Conservation (phyloP, 75 land plant species). For the Picea glauca region DNA sequence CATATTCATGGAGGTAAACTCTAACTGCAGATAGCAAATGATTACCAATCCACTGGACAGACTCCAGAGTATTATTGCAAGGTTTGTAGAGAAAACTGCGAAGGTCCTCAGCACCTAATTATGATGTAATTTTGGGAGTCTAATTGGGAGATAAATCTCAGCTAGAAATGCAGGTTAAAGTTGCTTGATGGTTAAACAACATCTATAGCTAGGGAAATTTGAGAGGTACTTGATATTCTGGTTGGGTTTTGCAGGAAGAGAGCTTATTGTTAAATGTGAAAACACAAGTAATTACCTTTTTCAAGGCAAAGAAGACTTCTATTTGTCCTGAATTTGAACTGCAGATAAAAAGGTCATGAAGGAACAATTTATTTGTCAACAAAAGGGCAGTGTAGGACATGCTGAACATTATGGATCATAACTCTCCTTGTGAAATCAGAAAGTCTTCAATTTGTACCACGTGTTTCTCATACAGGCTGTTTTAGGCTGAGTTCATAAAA, state of each 20-base stretch:
- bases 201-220: background rate
- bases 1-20: background rate
- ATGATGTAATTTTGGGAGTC: background rate
- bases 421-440: background rate
- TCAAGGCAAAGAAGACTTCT: background rate
- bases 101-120: background rate
- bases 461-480: background rate
- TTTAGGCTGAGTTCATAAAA: background rate
- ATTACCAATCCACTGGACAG: background rate
- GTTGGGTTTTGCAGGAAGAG: background rate
- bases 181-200: background rate
- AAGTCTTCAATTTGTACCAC: background rate
- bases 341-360: background rate
- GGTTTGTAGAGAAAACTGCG: background rate
- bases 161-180: background rate
- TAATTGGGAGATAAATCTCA: background rate
- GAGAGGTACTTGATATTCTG: background rate
- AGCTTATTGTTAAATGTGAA: background rate
- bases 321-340: background rate
- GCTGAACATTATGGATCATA: background rate
- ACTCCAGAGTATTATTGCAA: background rate
- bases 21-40: background rate
- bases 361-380: background rate
- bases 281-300: background rate
- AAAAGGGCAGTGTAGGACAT: background rate